phyloP scores from a whole-genome alignment of 805 yeast species.

The Candida ulmi region DNA sequence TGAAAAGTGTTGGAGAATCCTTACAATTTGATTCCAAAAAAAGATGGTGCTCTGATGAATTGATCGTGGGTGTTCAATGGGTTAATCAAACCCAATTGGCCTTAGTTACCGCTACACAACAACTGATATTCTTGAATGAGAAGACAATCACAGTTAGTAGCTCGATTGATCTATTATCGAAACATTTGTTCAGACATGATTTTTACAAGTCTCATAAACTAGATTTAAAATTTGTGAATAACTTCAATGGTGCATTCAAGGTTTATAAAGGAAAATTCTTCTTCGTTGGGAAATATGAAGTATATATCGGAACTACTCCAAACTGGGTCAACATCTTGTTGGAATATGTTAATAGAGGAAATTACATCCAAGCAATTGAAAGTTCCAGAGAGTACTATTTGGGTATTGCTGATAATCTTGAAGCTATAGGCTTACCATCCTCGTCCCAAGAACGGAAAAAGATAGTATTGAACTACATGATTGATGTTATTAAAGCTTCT shows the following conservation, averaged over 20 bases:
- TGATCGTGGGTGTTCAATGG: constrained; percentile 57
- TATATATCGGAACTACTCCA: constrained; percentile 51
- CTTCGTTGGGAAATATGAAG: constrained; percentile 45
- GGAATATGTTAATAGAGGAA: constrained; percentile 56
- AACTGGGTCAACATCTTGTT: constrained; percentile 54
- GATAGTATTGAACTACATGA: constrained; percentile 47
- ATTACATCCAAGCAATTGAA: constrained; percentile 51
- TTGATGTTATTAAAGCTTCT: constrained; percentile 42
- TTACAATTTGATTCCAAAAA: constrained; percentile 35
- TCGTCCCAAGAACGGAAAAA: constrained; percentile 36
- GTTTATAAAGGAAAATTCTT: constrained; percentile 43
- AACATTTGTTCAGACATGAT: constrained; percentile 31
- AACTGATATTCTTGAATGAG: constrained; percentile 37
- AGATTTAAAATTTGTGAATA: constrained; percentile 4
- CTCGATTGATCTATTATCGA: constrained; percentile 17
- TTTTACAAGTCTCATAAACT: constrained; percentile 13
- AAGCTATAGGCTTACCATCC: constrained; percentile 53
- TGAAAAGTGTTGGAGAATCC: constrained; percentile 29
- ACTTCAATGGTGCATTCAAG: constrained; percentile 24
- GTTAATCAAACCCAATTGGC: constrained; percentile 33
- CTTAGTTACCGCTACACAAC: constrained; percentile 40
- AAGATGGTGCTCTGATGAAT: constrained; percentile 40
- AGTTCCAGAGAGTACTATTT: constrained; percentile 48
- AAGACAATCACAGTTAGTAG: constrained; percentile 28
- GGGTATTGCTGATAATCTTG: constrained; percentile 40